These are phyloP conservation scores for Aspergillus leporis DNA, from an alignment of 495 filamentous ascomycete genomes.

Conservation along the genomic window DNA sequence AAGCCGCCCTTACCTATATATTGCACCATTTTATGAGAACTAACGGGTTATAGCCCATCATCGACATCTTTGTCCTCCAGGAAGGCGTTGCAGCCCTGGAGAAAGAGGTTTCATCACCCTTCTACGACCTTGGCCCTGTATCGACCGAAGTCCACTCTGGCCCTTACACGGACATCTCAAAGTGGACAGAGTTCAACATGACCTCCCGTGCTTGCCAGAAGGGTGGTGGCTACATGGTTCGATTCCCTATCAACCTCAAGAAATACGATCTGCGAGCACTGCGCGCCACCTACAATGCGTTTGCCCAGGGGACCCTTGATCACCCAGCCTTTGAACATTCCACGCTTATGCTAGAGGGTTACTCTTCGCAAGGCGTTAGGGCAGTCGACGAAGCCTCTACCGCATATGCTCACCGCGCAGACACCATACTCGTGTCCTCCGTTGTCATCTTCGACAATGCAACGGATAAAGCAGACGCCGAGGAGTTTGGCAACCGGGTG, in stretches of 20 bases:
- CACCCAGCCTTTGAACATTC: conserved; percentile 24
- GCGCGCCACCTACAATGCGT: conserved; percentile 18
- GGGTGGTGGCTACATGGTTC: conserved; percentile 7
- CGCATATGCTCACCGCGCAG: conserved; percentile 39
- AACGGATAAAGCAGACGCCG: conserved; percentile 20
- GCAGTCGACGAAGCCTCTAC: conserved; percentile 25
- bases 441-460: conserved; percentile 20
- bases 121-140: conserved; percentile 20
- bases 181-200: conserved; percentile 11
- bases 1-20: not conserved
- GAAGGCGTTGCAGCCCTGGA: conserved; percentile 7
- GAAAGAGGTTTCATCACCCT: conserved; percentile 11
- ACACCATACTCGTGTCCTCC: conserved; percentile 24
- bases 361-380: conserved; percentile 33
- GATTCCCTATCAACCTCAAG: conserved; percentile 24
- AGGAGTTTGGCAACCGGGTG: conserved; percentile 19
- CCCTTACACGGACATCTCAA: conserved; percentile 20
- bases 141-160: conserved; percentile 10
- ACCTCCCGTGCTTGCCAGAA: conserved; percentile 15
- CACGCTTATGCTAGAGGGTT: conserved; percentile 40
- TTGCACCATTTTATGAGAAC: not conserved
- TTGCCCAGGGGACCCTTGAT: conserved; percentile 42
- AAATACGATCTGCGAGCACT: conserved; percentile 20
- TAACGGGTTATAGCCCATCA: conserved; percentile 5
- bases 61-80: conserved; percentile 10